Conservation (phyloP, 768 basidiomycete species). For the Dacryopinax primogenitus region DNA sequence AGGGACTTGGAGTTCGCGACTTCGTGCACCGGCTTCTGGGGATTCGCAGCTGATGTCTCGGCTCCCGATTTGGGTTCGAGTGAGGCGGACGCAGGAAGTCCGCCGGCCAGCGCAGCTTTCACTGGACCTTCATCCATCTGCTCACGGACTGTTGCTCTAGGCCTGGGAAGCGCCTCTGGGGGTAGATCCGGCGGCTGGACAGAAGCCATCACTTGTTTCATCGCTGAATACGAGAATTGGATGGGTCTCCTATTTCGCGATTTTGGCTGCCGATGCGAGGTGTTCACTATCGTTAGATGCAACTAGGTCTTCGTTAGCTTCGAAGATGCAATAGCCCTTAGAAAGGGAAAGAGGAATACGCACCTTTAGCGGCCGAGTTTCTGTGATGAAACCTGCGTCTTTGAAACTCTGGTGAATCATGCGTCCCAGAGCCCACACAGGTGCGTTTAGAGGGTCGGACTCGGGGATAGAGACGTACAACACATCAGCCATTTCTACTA, state of each 20-base stretch:
- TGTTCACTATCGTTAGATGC: conserved; percentile 12
- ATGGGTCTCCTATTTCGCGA: background rate
- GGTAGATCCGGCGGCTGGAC: background rate
- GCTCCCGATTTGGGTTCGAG: background rate
- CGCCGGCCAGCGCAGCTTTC: too few relatives aligned
- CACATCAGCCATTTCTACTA: background rate
- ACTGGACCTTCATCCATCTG: too few relatives aligned
- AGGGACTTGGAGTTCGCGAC: too few relatives aligned
- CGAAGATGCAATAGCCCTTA: background rate
- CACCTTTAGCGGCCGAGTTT: conserved; percentile 14
- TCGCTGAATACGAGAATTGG: conserved; percentile 11
- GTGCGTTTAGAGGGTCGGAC: background rate
- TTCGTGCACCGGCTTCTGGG: background rate
- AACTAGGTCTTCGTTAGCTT: background rate
- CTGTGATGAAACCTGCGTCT: conserved; percentile 11
- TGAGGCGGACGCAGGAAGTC: background rate
- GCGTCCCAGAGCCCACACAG: conserved; percentile 9
- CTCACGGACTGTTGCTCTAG: too few relatives aligned
- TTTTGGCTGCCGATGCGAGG: conserved; percentile 9
- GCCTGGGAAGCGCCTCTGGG: background rate
- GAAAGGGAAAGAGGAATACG: background rate
- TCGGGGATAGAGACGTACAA: conserved; percentile 6
- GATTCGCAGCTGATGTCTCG: background rate
- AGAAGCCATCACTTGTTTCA: background rate
- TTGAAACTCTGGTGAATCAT: conserved; percentile 10